These are phyloP conservation scores for Phytophthora brassicae DNA, from an alignment of 352 stramenopile genomes.

Conservation along the genomic window DNA sequence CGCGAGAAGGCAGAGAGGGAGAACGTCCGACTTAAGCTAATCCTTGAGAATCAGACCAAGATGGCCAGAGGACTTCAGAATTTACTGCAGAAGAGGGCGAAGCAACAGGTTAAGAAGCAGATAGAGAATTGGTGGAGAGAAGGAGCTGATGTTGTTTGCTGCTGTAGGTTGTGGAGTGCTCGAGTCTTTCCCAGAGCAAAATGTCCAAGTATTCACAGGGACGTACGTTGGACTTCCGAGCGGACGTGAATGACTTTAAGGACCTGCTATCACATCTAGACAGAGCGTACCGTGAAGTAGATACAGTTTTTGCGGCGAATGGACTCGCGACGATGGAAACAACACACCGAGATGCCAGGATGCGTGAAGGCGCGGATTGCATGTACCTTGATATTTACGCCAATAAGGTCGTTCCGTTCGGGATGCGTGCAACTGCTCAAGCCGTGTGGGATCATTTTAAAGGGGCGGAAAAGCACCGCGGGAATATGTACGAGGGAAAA, in stretches of 20 bases:
- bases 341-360: constrained; percentile 38
- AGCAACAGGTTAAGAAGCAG: constrained; percentile 25
- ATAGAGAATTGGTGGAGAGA: background rate
- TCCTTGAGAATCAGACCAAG: constrained; percentile 46
- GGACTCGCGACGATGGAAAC: constrained; percentile 39
- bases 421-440: constrained; percentile 37
- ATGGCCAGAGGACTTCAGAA: constrained; percentile 37
- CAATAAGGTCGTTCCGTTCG: constrained; percentile 51
- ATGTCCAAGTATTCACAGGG: constrained; percentile 41
- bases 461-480: constrained; percentile 40
- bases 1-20: constrained; percentile 47
- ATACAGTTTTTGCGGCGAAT: constrained; percentile 40
- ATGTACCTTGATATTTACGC: constrained; percentile 53
- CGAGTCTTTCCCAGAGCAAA: constrained; percentile 34
- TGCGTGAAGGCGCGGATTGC: constrained; percentile 38
- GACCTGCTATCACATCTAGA: constrained; percentile 40
- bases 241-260: constrained; percentile 37
- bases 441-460: constrained; percentile 51
- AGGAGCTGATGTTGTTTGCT: background rate
- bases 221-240: constrained; percentile 36
- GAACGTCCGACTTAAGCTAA: constrained; percentile 51
- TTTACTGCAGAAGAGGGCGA: constrained; percentile 36
- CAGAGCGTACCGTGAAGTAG: constrained; percentile 37
- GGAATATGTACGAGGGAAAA: constrained; percentile 47
- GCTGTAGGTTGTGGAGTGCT: constrained; percentile 29